Percentiles rank a stretch among this genome's conserved stretches.
Evolutionary conservation across 2,329 filamentous ascomycete genomes (phyloP).

Genomic region (Lachnum nothofagi): DNA sequence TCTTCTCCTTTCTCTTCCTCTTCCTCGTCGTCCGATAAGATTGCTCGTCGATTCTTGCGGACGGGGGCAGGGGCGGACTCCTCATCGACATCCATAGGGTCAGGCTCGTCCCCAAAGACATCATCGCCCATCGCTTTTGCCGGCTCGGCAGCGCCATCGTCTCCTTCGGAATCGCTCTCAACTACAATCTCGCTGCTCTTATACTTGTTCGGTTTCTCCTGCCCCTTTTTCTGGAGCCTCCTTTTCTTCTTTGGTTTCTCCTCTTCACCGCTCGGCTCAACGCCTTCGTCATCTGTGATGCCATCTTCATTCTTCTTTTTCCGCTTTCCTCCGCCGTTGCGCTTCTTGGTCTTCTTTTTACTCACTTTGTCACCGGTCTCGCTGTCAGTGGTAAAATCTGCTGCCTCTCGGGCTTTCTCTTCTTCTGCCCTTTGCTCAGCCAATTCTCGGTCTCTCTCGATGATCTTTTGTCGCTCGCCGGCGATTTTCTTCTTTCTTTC

Average conservation of each 20-base stretch:
- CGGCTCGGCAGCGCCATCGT: conserved; percentile 29
- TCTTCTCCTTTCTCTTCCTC: conserved; percentile 28
- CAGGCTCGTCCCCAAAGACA: conserved; percentile 15
- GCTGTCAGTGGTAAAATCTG: conserved; percentile 74
- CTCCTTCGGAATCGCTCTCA: conserved; percentile 32
- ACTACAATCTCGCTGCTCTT: conserved; percentile 35
- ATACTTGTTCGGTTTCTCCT: conserved; percentile 30
- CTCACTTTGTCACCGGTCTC: conserved; percentile 79
- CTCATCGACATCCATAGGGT: conserved; percentile 23
- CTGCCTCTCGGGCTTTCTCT: conserved; percentile 62
- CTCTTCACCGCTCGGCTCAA: conserved; percentile 30
- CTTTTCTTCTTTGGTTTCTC: conserved; percentile 36
- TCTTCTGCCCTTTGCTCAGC: conserved; percentile 68
- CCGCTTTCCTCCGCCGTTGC: conserved; percentile 38
- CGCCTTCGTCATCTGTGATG: conserved; percentile 31
- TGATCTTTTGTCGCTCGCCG: conserved; percentile 79
- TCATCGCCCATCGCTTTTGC: conserved; percentile 28
- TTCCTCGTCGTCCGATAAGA: conserved; percentile 31
- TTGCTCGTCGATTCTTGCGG: conserved; percentile 24
- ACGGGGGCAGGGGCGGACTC: conserved; percentile 22
- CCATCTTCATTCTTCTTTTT: conserved; percentile 37
- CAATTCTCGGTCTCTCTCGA: conserved; percentile 67
- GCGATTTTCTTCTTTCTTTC: conserved; percentile 75
- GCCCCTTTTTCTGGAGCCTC: conserved; percentile 29
- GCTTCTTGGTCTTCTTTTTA: conserved; percentile 59